A percentile compares a stretch with the other conserved stretches of the same genome.
Conservation (phyloP, 257 asterid genomes). For the Anisodus acutangulus region DNA sequence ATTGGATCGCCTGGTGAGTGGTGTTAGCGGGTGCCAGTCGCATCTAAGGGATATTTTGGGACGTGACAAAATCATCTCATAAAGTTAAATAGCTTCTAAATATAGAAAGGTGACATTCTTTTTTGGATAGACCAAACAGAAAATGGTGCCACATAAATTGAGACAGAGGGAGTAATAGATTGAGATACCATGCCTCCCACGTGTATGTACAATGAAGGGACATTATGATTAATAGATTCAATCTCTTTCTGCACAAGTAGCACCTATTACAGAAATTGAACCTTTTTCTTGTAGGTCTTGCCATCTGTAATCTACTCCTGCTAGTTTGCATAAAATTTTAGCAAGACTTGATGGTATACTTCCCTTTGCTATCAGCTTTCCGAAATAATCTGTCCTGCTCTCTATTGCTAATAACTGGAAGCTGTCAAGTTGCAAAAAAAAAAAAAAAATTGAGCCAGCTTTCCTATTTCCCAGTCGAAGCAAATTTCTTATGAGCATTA, state of each 20-base stretch:
- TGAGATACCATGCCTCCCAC: neutral
- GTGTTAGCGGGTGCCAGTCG: too few relatives aligned
- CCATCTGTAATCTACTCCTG: slow-evolving; percentile 15
- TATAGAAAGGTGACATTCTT: too few relatives aligned
- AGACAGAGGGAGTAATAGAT: neutral
- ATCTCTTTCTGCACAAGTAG: neutral
- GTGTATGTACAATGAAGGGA: neutral
- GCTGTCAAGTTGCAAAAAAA: neutral
- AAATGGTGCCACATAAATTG: too few relatives aligned
- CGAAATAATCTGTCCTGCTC: slow-evolving; percentile 19
- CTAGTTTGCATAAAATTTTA: slow-evolving; percentile 11
- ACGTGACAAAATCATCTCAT: too few relatives aligned
- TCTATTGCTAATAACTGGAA: slow-evolving; percentile 20
- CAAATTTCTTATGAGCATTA: slow-evolving; percentile 3
- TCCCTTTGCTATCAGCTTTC: neutral
- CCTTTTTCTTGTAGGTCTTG: slow-evolving; percentile 1
- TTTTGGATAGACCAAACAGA: too few relatives aligned
- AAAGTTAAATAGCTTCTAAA: too few relatives aligned
- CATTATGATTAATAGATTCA: neutral
- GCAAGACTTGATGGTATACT: neutral
- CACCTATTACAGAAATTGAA: neutral
- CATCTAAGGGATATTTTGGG: too few relatives aligned
- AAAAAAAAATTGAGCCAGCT: neutral
- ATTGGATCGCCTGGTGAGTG: too few relatives aligned
- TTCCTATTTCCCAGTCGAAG: slow-evolving; percentile 3